Conservation (phyloP, 106 monocot genomes). For the Dendrobium nobile region DNA sequence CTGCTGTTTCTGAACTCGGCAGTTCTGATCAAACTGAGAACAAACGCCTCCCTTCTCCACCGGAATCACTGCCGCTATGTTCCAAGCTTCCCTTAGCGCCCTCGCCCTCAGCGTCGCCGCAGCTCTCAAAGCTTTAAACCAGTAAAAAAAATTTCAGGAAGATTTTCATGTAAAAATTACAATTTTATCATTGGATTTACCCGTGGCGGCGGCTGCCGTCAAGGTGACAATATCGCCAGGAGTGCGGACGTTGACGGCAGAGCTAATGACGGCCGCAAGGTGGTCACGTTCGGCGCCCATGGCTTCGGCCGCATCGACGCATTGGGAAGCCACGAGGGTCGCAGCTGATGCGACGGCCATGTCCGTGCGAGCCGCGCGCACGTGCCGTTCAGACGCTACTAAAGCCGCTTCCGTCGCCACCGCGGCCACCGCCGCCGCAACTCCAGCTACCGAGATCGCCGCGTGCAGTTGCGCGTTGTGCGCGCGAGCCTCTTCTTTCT, state of each 20-base stretch:
- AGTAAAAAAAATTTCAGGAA: not conserved
- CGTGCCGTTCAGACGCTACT: constrained; percentile 34
- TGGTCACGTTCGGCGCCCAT: constrained; percentile 79
- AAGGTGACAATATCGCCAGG: constrained; percentile 70
- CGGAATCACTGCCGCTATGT: constrained; percentile 86
- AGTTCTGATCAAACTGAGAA: constrained; percentile 8
- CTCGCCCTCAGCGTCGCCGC: constrained; percentile 87
- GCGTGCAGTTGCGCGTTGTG: constrained; percentile 92
- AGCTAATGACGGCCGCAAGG: constrained; percentile 55
- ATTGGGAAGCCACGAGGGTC: constrained; percentile 77
- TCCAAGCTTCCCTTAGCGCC: constrained; percentile 94
- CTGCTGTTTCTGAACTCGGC: constrained; percentile 12
- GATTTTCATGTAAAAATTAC: not conserved
- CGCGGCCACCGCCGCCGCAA: constrained; percentile 75
- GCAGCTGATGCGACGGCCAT: constrained; percentile 82
- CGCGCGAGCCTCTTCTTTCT: constrained; percentile 85
- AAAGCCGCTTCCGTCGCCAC: constrained; percentile 40
- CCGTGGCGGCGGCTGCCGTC: constrained; percentile 84
- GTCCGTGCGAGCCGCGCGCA: constrained; percentile 48
- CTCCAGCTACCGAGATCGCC: constrained; percentile 81
- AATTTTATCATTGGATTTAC: constrained; percentile 16
- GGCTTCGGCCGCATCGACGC: constrained; percentile 75
- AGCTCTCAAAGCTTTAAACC: constrained; percentile 62
- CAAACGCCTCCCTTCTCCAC: constrained; percentile 60
- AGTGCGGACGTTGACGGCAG: constrained; percentile 67